phyloP scores from a whole-genome alignment of 2,329 filamentous ascomycete genomes.

The Chaetomium globosum region DNA sequence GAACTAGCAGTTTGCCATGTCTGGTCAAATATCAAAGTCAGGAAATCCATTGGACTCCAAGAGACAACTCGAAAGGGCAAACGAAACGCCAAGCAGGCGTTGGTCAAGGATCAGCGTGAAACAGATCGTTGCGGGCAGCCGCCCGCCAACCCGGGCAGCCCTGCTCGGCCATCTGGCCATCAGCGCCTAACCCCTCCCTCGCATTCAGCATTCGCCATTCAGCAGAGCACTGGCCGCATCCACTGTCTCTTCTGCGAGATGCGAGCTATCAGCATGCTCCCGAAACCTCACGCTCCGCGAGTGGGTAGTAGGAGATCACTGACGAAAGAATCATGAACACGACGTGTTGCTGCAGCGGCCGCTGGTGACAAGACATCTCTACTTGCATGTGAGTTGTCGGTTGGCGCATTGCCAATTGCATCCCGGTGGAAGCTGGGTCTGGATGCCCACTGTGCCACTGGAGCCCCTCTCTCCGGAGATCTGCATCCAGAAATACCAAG shows the following conservation, averaged over 20 bases:
- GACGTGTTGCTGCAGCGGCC: background rate
- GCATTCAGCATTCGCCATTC: no score
- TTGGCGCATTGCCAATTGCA: background rate
- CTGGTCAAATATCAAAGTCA: background rate
- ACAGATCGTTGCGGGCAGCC: slow-evolving; percentile 15
- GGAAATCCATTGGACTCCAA: background rate
- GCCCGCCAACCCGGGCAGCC: background rate
- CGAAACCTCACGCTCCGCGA: background rate
- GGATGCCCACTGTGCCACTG: background rate
- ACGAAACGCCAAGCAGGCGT: slow-evolving; percentile 27
- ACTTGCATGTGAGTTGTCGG: background rate
- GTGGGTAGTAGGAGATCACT: background rate
- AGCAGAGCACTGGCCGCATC: slow-evolving; percentile 10
- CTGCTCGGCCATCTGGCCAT: slow-evolving; percentile 3
- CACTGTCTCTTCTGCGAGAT: background rate
- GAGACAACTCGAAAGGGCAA: background rate
- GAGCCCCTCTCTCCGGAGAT: slow-evolving; percentile 10
- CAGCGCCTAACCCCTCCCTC: slow-evolving; percentile 7
- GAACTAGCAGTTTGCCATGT: background rate
- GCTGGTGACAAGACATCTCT: background rate
- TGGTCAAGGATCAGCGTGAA: slow-evolving; percentile 16
- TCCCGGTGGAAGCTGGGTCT: background rate
- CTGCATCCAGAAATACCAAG: slow-evolving; percentile 6
- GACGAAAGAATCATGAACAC: background rate
- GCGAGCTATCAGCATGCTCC: background rate